Evolutionary conservation across 2,329 filamentous ascomycete species (phyloP).

Genomic region (Calonectria crousiana): DNA sequence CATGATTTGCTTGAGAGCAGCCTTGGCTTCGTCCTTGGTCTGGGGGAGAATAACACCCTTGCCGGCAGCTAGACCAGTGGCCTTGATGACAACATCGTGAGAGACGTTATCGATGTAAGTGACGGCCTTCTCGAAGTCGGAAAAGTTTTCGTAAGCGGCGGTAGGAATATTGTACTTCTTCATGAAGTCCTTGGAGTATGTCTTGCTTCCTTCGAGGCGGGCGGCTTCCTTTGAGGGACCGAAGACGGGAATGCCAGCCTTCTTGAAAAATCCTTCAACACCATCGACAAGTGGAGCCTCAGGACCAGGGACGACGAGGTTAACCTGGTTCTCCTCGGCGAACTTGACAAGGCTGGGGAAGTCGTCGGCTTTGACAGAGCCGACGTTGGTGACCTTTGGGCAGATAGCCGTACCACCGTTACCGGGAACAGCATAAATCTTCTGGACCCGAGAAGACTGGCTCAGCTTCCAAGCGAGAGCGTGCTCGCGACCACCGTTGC

Average conservation of each 20-base stretch:
- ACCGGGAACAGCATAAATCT: conserved; percentile 79
- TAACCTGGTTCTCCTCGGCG: conserved; percentile 78
- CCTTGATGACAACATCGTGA: conserved; percentile 92
- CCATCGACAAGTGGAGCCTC: conserved; percentile 95
- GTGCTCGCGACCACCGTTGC: conserved; percentile 95
- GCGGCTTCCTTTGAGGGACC: conserved; percentile 89
- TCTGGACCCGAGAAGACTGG: conserved; percentile 82
- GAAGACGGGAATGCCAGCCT: conserved; percentile 82
- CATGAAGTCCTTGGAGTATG: conserved; percentile 99
- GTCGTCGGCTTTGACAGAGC: conserved; percentile 77
- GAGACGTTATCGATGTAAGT: conserved; percentile 79
- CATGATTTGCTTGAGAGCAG: conserved; percentile 91
- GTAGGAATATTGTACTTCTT: conserved; percentile 90
- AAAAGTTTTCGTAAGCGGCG: conserved; percentile 91
- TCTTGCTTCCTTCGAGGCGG: conserved; percentile 94
- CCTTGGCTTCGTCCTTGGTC: conserved; percentile 84
- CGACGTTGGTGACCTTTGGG: conserved; percentile 80
- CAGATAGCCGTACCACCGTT: conserved; percentile 87
- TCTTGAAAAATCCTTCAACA: conserved; percentile 84
- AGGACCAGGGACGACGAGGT: conserved; percentile 89
- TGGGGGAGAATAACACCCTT: conserved; percentile 94
- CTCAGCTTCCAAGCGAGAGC: conserved; percentile 94
- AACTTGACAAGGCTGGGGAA: conserved; percentile 83
- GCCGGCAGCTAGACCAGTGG: conserved; percentile 89
- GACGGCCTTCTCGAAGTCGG: conserved; percentile 77